A percentile compares a stretch with the other conserved stretches of the same genome.
These are phyloP conservation scores for Xylaria sp. DNA, from an alignment of 2,329 filamentous ascomycete species.

Conservation along the genomic window DNA sequence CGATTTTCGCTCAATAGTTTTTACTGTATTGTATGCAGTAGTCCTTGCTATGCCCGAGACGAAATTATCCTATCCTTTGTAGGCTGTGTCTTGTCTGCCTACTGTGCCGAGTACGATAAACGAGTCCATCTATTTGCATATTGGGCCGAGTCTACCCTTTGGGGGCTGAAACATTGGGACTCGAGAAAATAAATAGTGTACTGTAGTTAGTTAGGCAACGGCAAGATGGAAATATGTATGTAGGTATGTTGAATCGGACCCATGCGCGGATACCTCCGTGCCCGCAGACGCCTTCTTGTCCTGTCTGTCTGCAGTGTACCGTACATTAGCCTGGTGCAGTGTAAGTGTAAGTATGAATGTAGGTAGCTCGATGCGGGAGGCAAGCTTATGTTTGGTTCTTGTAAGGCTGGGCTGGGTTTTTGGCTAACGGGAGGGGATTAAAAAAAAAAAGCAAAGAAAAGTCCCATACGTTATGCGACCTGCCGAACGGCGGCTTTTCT, in stretches of 20 bases:
- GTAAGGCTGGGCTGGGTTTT: conserved; percentile 10
- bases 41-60: conserved; percentile 1
- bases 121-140: not conserved
- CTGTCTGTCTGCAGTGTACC: not conserved
- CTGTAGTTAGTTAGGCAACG: not conserved
- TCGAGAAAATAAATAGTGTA: not conserved
- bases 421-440: too few relatives aligned
- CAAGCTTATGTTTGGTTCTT: not conserved
- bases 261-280: conserved; percentile 17
- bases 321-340: not conserved
- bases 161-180: conserved; percentile 17
- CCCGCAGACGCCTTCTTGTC: conserved; percentile 6
- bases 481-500: not conserved
- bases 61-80: not conserved
- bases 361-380: not conserved
- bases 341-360: not conserved
- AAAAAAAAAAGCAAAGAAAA: not conserved
- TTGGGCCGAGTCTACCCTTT: not conserved
- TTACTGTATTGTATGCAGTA: not conserved
- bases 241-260: conserved; percentile 6
- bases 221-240: not conserved
- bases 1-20: not conserved
- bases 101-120: not conserved
- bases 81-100: not conserved
- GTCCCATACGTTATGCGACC: conserved; percentile 17